phyloP scores from a whole-genome alignment of 179 eudicot species.

The Beta corolliflora region DNA sequence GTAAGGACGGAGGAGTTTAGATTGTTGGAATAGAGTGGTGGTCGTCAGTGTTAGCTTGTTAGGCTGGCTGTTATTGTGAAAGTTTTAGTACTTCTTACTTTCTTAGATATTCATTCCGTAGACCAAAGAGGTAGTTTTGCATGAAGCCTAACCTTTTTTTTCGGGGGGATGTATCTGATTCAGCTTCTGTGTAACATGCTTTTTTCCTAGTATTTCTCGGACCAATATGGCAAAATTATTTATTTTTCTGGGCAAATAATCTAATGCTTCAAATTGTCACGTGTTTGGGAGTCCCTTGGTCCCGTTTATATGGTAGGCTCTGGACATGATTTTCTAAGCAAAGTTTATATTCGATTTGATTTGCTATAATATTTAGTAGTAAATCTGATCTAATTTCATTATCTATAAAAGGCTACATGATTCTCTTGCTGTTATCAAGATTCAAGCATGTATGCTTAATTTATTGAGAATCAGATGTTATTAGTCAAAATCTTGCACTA shows the following conservation, averaged over 20 bases:
- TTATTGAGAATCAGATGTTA: no score
- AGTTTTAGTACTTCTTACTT: neutral
- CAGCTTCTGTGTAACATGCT: neutral
- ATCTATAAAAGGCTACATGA: no score
- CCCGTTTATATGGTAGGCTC: neutral
- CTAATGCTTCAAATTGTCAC: neutral
- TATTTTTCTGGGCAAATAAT: no score
- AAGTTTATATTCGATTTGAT: no score
- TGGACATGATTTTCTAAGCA: neutral
- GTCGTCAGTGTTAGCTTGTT: neutral
- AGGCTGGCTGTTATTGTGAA: no score
- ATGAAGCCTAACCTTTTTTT: neutral
- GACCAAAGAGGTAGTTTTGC: conserved; percentile 2
- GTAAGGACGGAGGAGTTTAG: neutral
- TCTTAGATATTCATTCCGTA: neutral
- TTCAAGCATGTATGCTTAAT: no score
- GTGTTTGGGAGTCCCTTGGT: neutral
- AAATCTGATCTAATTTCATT: no score
- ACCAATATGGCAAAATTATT: neutral
- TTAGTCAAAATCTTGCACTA: no score
- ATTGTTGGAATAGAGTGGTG: neutral
- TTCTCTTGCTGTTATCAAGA: no score
- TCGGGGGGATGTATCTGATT: neutral
- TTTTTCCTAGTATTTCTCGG: neutral
- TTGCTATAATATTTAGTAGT: no score